Percentiles rank a stretch among this genome's conserved stretches.
Conservation (phyloP, 139 green algal genomes). For the Pleodorina starrii region DNA sequence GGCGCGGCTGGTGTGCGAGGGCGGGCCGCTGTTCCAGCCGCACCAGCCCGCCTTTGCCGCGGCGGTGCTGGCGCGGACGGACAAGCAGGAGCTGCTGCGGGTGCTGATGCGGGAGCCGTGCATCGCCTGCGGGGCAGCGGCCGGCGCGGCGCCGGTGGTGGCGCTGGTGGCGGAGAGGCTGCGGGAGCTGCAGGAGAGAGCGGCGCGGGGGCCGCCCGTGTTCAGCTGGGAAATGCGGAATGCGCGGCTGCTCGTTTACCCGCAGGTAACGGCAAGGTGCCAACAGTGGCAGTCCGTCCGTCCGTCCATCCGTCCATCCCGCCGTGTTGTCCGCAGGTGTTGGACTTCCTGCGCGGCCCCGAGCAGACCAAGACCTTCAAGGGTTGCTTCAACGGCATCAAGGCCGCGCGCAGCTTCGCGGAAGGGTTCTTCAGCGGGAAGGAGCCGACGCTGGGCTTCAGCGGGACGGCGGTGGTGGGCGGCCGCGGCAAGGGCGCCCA, state of each 20-base stretch:
- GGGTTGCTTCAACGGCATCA: no score
- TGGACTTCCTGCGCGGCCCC: constrained; percentile 15
- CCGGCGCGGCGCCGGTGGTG: neutral
- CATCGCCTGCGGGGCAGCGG: neutral
- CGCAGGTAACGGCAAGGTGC: no score
- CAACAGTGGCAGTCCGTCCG: no score
- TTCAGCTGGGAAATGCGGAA: neutral
- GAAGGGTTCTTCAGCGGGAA: neutral
- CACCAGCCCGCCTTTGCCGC: neutral
- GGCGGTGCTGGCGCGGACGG: neutral
- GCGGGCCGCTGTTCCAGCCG: neutral
- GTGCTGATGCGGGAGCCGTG: neutral
- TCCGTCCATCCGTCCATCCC: no score
- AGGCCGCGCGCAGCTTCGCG: neutral
- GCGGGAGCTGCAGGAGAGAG: neutral
- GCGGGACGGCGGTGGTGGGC: neutral
- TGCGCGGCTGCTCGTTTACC: neutral
- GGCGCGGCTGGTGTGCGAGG: neutral
- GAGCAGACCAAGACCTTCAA: neutral
- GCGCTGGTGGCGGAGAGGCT: neutral
- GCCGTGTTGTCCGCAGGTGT: no score
- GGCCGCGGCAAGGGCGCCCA: neutral
- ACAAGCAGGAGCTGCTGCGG: neutral
- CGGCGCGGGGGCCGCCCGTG: neutral
- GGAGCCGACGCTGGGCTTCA: neutral